Conservation (phyloP, 2,329 filamentous ascomycete species). For the Pseudogymnoascus sp. region DNA sequence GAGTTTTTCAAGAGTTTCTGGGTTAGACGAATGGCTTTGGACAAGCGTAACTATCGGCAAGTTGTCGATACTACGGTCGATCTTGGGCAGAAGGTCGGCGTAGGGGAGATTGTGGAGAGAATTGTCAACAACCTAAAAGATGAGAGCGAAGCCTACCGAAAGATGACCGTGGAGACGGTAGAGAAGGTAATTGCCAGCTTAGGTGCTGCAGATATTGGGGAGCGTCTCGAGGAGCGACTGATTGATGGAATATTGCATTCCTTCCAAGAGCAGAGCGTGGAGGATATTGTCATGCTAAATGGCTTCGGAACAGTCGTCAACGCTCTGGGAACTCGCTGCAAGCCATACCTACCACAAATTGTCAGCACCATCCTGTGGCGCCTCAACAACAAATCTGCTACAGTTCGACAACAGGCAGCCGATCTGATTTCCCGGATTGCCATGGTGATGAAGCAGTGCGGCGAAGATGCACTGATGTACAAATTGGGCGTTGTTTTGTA, state of each 20-base stretch:
- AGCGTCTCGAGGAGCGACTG: conserved; percentile 83
- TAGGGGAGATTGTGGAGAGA: conserved; percentile 85
- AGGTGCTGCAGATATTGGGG: conserved; percentile 87
- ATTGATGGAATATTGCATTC: conserved; percentile 93
- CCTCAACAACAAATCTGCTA: conserved; percentile 95
- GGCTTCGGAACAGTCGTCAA: conserved; percentile 98
- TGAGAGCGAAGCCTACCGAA: conserved; percentile 93
- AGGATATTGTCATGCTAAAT: conserved; percentile 93
- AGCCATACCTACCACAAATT: conserved; percentile 93
- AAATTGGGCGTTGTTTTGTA: conserved; percentile 92
- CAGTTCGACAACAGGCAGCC: conserved; percentile 91
- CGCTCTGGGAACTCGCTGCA: conserved; percentile 84
- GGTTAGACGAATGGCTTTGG: conserved; percentile 92
- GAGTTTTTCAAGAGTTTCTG: conserved; percentile 99
- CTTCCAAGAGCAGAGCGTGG: conserved; percentile 96
- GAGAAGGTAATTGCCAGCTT: conserved; percentile 93
- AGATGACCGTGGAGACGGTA: conserved; percentile 98
- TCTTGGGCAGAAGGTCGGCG: conserved; percentile 94
- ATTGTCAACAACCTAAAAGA: conserved; percentile 96
- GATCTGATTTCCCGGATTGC: conserved; percentile 95
- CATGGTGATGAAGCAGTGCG: conserved; percentile 98
- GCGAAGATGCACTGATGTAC: conserved; percentile 90
- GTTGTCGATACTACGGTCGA: conserved; percentile 98
- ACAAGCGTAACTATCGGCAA: conserved; percentile 95
- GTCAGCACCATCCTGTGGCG: conserved; percentile 94